Evolutionary conservation across 1,284 basidiomycete species (phyloP), one percentile per base, ranked within the genome.

Genomic region (Ceratobasidium papillatum): DNA sequence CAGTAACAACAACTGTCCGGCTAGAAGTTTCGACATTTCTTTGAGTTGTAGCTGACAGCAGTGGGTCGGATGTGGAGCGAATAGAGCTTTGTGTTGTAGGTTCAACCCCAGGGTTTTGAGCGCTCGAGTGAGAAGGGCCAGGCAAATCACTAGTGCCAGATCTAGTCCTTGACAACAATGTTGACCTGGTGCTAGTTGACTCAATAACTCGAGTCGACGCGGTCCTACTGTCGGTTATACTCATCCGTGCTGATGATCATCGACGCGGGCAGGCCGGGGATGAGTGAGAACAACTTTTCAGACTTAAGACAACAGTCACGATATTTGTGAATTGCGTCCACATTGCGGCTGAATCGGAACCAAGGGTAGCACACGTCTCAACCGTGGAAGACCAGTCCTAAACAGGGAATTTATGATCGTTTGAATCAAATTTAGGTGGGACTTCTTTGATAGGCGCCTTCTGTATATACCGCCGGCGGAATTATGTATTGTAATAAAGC

Each of bases 61-160:
- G 54, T 56, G 54, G 54, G 54, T 56, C 54, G 30, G 30, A 22
- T 30, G 58, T 9, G 30, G 58, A 41, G 58, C 58, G 58, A 59
- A 38, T 38, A 22, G 58, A 41, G 58, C 34, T 59, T n/a, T 19
- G 34, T 4, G 58, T 59, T 9, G 58, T 56, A 12, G 52, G 7
- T 56, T 32, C 52, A 56, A 32, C n/a, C 19, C 58, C 14, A 59
- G 58, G 58, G 34, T 22, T 59, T 38, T 59, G 34, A 59, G 30
- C 22, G 30, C 27, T 34, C 52, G 12, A 56, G 12, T 14, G 19
- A 32, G 58, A 59, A 22, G 58, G 34, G 51, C 8, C 25, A 25
- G 51, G 30, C 30, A n/a, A 25, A 27, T 27, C n/a, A 36, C 19
- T 38, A 59, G 58, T 19, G 12, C 4, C 7, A n/a, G 58, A 59